Evolutionary conservation across 2,329 filamentous ascomycete genomes (phyloP), one percentile per base, ranked within the genome.

Genomic region (Claviceps sp.): DNA sequence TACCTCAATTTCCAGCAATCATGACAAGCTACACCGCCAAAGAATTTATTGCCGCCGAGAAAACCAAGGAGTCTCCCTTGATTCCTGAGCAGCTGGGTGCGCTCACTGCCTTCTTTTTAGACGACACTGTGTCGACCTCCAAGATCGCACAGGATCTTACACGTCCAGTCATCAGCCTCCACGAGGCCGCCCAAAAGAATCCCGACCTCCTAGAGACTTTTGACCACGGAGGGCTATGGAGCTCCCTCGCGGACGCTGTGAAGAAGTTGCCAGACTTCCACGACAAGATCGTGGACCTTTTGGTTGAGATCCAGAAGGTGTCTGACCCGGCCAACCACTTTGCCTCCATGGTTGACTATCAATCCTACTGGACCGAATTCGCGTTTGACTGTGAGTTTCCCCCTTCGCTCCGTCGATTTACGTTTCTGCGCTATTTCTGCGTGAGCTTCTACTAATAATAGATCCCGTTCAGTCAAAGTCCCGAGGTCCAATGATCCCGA

Each of bases 291-390:
- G 49, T 46, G 1, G 49, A 50, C 34, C 49, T 50, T 13, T 19
- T 50, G 8, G 34, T 46, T 17, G 49, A 50, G 19, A 50, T 50
- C 13, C 49, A 50, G 49, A 46, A 45, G 3, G 42, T 50, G 30
- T 30, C 42, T 16, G 49, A 50, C n/a, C 49, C 49, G 14, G 41
- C 38, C 2, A 34, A n/a, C n/a, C 34, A 40, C 34, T 50, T 50
- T 40, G 17, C 26, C 17, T 46, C 17, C 34, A 50, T 50, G 49
- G 7, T 16, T 10, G 34, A 40, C 34, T 50, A 50, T 19, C 17
- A 19, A 8, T 19, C 38, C 19, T 46, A 50, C 49, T 50, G 49
- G 49, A 40, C 7, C 10, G 49, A 46, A 19, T 46, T 46, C 13
- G 49, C 37, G n/a, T 46, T 17, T 39, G 49, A 50, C 17, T 50